Base-by-base conservation (phyloP, 495 filamentous ascomycete genomes). In the Penicillium angulare region DNA sequence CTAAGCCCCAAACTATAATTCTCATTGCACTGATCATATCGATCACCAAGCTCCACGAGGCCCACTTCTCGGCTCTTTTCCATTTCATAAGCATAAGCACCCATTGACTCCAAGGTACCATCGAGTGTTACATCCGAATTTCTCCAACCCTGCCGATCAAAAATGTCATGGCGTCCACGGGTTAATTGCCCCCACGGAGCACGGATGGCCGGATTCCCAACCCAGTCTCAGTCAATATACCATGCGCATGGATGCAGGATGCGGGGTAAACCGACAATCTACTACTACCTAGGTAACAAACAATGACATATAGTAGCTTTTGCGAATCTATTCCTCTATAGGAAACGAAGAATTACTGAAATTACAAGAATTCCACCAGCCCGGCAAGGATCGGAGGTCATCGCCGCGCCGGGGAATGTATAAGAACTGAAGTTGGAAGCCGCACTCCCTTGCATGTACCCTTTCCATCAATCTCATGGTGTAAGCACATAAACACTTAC, bases 261-360 rank as follows among this genome's bases (percentile, higher is more conserved):
- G 55, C 50, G 55, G 55, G 55, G 55, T 44, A 44, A 32, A 32
- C n/a, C 38, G 20, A 24, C 20, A 24, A 41, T 13, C n/a, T n/a
- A n/a, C n/a, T n/a, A n/a, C n/a, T n/a, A n/a, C n/a, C n/a, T n/a
- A n/a, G n/a, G n/a, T 24, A 23, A 41, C 38, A 21, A 24, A 24
- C 5, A 16, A 23, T 21, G 22, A 26, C 3, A 41, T 2, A 12
- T 7, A 12, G 13, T 31, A 8, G 38, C n/a, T 23, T 21, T 21
- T 41, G 12, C 38, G 6, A 41, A 38, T 38, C 16, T 10, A 18
- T 2, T 3, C 7, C 33, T 35, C 33, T 20, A 21, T 7, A 12
- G 9, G 18, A 12, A 39, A 10, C 8, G 5, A 12, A 7, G 9
- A 39, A 20, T 3, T 39, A 13, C 4, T 12, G 8, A 12, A 10